Conservation (phyloP, 2,329 filamentous ascomycete species). For the Gnomoniopsis sp. region DNA sequence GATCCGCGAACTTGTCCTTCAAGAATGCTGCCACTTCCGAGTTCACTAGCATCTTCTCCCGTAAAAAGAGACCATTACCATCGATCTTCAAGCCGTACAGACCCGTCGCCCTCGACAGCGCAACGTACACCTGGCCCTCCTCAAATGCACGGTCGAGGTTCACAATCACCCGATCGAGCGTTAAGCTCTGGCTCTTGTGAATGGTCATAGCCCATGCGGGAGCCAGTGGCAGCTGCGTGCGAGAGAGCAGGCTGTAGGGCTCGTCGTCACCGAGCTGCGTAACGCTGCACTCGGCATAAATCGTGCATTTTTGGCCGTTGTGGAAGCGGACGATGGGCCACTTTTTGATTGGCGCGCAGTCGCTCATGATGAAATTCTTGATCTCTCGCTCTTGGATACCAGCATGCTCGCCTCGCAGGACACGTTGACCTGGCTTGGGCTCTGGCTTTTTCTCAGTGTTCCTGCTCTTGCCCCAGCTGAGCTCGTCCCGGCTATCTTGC, state of each 20-base stretch:
- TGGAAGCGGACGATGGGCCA: slow-evolving; percentile 54
- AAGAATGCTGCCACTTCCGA: slow-evolving; percentile 32
- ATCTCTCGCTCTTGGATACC: slow-evolving; percentile 34
- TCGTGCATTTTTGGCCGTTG: slow-evolving; percentile 40
- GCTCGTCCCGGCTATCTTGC: neutral
- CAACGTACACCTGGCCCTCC: slow-evolving; percentile 60
- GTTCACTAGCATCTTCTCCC: slow-evolving; percentile 29
- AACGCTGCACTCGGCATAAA: slow-evolving; percentile 49
- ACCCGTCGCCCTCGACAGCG: slow-evolving; percentile 53
- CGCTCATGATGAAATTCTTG: slow-evolving; percentile 32
- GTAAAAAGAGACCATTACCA: slow-evolving; percentile 27
- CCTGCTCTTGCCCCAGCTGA: neutral
- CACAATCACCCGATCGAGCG: slow-evolving; percentile 55
- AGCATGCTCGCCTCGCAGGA: slow-evolving; percentile 35
- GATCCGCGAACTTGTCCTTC: slow-evolving; percentile 30
- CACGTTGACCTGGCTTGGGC: slow-evolving; percentile 13
- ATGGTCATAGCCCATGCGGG: slow-evolving; percentile 62
- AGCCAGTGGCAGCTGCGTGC: slow-evolving; percentile 60
- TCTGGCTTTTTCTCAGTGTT: neutral
- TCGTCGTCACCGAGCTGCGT: slow-evolving; percentile 40
- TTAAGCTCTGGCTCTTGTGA: slow-evolving; percentile 63
- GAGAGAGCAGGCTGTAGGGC: slow-evolving; percentile 45
- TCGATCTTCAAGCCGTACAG: slow-evolving; percentile 45
- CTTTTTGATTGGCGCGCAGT: slow-evolving; percentile 26
- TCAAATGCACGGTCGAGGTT: slow-evolving; percentile 51